A percentile compares a stretch with the other conserved stretches of the same genome.
phyloP scores from a whole-genome alignment of 306 rosid genomes.

The Prunus mongolica region DNA sequence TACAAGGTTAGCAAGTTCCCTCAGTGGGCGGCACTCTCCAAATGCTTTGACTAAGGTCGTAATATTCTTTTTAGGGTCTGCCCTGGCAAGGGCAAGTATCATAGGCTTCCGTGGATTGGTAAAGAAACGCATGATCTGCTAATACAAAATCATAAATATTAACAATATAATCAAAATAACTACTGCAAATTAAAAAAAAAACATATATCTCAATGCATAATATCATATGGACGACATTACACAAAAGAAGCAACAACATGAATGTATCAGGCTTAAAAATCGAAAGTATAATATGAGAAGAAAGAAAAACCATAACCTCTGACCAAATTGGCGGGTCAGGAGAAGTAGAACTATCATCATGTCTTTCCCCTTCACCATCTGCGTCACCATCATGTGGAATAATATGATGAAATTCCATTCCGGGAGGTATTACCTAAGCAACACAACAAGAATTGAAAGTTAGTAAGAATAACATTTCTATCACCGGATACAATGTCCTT shows the following conservation, averaged over 20 bases:
- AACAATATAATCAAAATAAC: not conserved
- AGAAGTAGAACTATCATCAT: constrained; percentile 36
- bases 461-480: not conserved
- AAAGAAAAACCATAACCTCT: constrained; percentile 39
- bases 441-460: not conserved
- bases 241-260: not conserved
- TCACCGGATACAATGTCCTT: not conserved
- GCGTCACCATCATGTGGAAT: constrained; percentile 44
- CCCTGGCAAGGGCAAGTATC: constrained; percentile 73
- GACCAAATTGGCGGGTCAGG: constrained; percentile 54
- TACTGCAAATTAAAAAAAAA: not conserved
- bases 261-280: not conserved
- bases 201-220: not conserved
- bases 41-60: constrained; percentile 59
- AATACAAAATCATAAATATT: constrained; percentile 5
- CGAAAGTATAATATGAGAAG: not conserved
- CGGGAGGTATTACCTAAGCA: constrained; percentile 62
- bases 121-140: constrained; percentile 62
- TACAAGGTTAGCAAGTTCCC: constrained; percentile 63
- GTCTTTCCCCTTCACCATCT: constrained; percentile 42
- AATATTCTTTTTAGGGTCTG: constrained; percentile 65
- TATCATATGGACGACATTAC: not conserved
- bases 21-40: constrained; percentile 63
- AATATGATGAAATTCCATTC: constrained; percentile 66
- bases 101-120: constrained; percentile 66